Evolutionary conservation across 495 filamentous ascomycete genomes (phyloP).

Genomic region (Neurospora cerealis): DNA sequence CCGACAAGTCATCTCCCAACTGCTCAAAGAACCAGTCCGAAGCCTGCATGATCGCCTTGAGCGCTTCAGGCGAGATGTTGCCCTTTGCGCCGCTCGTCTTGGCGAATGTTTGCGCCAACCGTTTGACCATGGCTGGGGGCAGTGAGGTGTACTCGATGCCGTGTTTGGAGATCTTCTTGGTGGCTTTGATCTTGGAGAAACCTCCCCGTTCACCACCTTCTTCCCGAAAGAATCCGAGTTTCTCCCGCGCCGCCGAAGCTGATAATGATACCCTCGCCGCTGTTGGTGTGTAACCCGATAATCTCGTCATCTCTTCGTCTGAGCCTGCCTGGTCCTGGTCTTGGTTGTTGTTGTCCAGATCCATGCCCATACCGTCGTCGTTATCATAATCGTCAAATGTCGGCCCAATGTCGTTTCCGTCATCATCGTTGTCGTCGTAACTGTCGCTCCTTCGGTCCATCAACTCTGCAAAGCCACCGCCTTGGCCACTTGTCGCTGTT

Average conservation of each 20-base stretch:
- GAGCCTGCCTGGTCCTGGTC: conserved; percentile 6
- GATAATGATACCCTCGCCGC: not conserved
- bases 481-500: not conserved
- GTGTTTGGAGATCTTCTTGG: conserved; percentile 55
- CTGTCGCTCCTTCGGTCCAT: conserved; percentile 15
- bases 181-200: conserved; percentile 35
- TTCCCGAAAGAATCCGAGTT: not conserved
- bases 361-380: conserved; percentile 12
- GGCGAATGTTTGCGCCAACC: conserved; percentile 61
- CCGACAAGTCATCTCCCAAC: conserved; percentile 63
- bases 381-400: conserved; percentile 12
- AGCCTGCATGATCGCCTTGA: conserved; percentile 65
- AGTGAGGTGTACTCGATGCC: conserved; percentile 69
- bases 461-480: conserved; percentile 1
- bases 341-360: conserved; percentile 10
- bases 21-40: conserved; percentile 88
- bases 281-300: not conserved
- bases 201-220: not conserved
- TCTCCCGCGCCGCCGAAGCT: not conserved
- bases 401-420: conserved; percentile 13
- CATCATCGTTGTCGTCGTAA: conserved; percentile 15
- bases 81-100: conserved; percentile 51
- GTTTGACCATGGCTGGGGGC: conserved; percentile 59
- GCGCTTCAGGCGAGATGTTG: conserved; percentile 59
- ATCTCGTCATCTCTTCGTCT: conserved; percentile 4